These are phyloP conservation scores for Cerioporus squamosus DNA, from an alignment of 1,284 basidiomycete species.

Conservation along the genomic window DNA sequence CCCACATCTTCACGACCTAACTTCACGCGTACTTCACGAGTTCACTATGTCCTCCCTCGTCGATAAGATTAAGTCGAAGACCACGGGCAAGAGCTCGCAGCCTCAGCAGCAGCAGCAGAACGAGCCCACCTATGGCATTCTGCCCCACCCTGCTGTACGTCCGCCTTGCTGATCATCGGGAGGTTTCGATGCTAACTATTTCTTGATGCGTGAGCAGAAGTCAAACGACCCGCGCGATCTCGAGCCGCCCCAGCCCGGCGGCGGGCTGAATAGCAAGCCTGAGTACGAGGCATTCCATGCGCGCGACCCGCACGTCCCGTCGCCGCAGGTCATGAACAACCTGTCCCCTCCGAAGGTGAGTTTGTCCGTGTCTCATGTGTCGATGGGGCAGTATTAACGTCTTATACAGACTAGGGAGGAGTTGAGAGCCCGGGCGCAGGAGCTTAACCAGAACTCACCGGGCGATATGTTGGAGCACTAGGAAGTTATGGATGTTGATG, in stretches of 20 bases:
- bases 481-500: too few relatives aligned
- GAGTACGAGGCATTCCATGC: constrained; percentile 43
- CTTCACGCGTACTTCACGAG: neutral
- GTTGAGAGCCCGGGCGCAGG: constrained; percentile 32
- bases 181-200: too few relatives aligned
- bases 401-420: constrained; percentile 34
- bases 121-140: constrained; percentile 46
- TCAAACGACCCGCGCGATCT: constrained; percentile 55
- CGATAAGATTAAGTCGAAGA: constrained; percentile 26
- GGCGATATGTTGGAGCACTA: too few relatives aligned
- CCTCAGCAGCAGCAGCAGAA: constrained; percentile 20
- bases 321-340: constrained; percentile 26
- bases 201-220: constrained; percentile 38
- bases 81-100: constrained; percentile 16
- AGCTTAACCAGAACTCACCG: constrained; percentile 28
- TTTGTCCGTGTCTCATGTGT: neutral
- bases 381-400: too few relatives aligned
- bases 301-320: constrained; percentile 47
- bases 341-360: constrained; percentile 34
- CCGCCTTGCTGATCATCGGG: neutral
- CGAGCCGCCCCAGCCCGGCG: constrained; percentile 42
- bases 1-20: neutral
- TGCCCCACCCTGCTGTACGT: constrained; percentile 57
- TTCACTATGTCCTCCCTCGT: constrained; percentile 20
- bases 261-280: constrained; percentile 40